A percentile compares a stretch with the other conserved stretches of the same genome.
phyloP scores from a whole-genome alignment of 2,329 filamentous ascomycete species.

The Fusarium newnesense region DNA sequence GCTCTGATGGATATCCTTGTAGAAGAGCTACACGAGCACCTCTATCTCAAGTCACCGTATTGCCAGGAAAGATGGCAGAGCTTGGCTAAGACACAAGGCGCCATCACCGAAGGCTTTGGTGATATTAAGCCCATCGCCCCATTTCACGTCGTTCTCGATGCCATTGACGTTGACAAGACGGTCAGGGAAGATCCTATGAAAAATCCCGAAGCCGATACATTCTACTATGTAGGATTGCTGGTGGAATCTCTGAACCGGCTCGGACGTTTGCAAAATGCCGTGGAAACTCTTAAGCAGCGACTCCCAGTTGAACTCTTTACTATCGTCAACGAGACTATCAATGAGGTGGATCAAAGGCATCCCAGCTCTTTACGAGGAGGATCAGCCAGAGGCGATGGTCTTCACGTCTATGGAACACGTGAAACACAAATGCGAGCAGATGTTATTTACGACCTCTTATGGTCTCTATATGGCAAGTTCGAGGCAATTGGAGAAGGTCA shows the following conservation, averaged over 20 bases:
- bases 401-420: constrained; percentile 72
- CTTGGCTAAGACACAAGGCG: constrained; percentile 74
- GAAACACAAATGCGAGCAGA: constrained; percentile 82
- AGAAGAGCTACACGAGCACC: constrained; percentile 96
- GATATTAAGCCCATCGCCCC: constrained; percentile 59
- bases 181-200: constrained; percentile 88
- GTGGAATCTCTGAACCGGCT: constrained; percentile 92
- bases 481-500: constrained; percentile 97
- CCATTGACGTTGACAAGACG: constrained; percentile 67
- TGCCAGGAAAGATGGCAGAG: constrained; percentile 96
- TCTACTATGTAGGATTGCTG: constrained; percentile 88
- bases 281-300: constrained; percentile 91
- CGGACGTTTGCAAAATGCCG: constrained; percentile 83
- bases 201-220: constrained; percentile 95
- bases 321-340: constrained; percentile 94
- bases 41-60: constrained; percentile 97
- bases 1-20: constrained; percentile 92
- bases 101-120: constrained; percentile 60
- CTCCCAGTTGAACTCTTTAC: constrained; percentile 93
- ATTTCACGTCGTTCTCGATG: constrained; percentile 69
- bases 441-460: constrained; percentile 90
- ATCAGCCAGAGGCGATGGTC: constrained; percentile 62
- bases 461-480: constrained; percentile 94
- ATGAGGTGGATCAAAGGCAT: constrained; percentile 91
- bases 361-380: constrained; percentile 79